These are phyloP conservation scores for Cyclotella choctawhatcheeana DNA, from an alignment of 108 stramenopile species.

Conservation along the genomic window DNA sequence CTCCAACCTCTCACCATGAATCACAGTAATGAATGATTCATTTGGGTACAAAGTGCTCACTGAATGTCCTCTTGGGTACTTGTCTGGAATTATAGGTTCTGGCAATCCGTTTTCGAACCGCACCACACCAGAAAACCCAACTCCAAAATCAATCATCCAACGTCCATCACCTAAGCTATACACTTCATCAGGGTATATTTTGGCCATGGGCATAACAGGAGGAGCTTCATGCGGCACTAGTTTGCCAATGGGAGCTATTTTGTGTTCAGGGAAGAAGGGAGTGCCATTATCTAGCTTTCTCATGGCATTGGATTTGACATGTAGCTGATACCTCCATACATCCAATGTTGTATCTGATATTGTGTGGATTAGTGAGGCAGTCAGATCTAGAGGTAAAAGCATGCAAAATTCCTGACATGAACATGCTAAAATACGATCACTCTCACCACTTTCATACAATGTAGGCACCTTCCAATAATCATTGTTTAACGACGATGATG, in stretches of 20 bases:
- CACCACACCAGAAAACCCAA: conserved; percentile 52
- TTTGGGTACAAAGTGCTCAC: conserved; percentile 32
- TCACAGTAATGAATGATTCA: conserved; percentile 41
- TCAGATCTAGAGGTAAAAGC: no score
- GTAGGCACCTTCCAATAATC: conserved; percentile 33
- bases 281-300: no score
- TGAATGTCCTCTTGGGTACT: conserved; percentile 44
- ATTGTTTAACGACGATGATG: neutral
- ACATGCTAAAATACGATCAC: no score
- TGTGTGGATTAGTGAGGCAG: no score
- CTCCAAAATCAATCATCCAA: conserved; percentile 62
- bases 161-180: conserved; percentile 40
- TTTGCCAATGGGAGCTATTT: conserved; percentile 43
- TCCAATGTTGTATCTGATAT: conserved; percentile 52
- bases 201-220: conserved; percentile 45
- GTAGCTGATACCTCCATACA: conserved; percentile 39
- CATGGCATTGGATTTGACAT: conserved; percentile 16
- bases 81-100: conserved; percentile 45
- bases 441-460: conserved; percentile 39
- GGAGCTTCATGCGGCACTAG: conserved; percentile 46
- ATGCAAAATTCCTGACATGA: no score
- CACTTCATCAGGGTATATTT: conserved; percentile 44
- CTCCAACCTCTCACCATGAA: neutral
- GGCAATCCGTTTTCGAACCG: conserved; percentile 52
- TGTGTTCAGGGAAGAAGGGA: conserved; percentile 21